Base-by-base conservation (phyloP, 2,329 filamentous ascomycete species). In the Didymella arachidicola region DNA sequence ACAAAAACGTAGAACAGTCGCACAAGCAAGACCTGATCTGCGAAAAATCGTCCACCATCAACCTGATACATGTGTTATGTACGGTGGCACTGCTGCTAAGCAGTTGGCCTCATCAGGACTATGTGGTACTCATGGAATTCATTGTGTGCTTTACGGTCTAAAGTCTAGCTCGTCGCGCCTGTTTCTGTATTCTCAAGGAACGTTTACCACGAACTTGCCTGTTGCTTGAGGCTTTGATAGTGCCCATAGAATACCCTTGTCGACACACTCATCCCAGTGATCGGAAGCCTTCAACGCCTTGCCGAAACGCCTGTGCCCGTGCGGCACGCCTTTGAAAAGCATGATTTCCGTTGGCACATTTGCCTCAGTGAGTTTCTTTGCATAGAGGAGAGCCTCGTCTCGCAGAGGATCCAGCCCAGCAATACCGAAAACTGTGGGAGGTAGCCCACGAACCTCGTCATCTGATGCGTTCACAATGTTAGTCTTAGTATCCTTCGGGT, bases 261-360 rank as follows among this genome's bases (percentile, higher is more conserved):
- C 76, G 26, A 81, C 72, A 10, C 79, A 76, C 27, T 71, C 64
- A 48, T 83, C 81, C 79, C 80, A 83, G 32, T 77, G 65, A 29
- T 73, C 69, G 5, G 72, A 77, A 26, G 75, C 77, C 12, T 76
- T 72, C 8, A 83, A 48, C n/a, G 70, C 73, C 10, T 77, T 73
- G 3, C 78, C 78, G 55, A 79, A 81, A 10, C 79, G 83, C 42
- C 79, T 70, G 63, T 84, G 84, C 0, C 80, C 81, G 71, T 86
- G 84, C 0, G 84, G 84, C 0, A 86, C 70, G 0, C 84, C 84
- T 26, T 74, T 78, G 67, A 85, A 85, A 0, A 86, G 61, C 54
- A 79, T 72, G 0, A 81, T 70, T 53, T 83, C 72, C 0, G 82
- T 84, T 0, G 83, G 79, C 0, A 86, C 81, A 76, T 81, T 80